Evolutionary conservation across 2,329 filamentous ascomycete species (phyloP).

Genomic region (Botrytis porri): DNA sequence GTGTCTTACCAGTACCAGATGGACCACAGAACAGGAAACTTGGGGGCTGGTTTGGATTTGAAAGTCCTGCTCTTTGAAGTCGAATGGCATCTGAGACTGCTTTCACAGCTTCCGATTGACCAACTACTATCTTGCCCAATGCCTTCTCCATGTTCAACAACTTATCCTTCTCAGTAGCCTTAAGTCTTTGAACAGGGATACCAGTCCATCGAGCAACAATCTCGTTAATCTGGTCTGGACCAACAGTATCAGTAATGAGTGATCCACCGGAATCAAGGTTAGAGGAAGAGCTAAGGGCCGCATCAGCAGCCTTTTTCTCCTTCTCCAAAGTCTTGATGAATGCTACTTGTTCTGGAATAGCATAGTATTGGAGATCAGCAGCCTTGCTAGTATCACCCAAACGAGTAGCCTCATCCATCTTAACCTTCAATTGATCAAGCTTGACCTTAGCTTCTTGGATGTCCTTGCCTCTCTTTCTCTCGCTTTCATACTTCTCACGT

Average conservation of each 20-base stretch:
- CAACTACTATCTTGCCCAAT: slow-evolving; percentile 80
- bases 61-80: slow-evolving; percentile 87
- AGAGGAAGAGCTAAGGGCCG: slow-evolving; percentile 54
- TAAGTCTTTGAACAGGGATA: slow-evolving; percentile 90
- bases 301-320: slow-evolving; percentile 77
- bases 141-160: slow-evolving; percentile 94
- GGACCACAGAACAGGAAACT: slow-evolving; percentile 99
- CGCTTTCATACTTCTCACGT: slow-evolving; percentile 91
- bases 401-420: slow-evolving; percentile 89
- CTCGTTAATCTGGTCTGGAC: slow-evolving; percentile 97
- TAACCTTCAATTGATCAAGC: slow-evolving; percentile 85
- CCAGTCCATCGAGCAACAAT: slow-evolving; percentile 98
- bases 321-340: slow-evolving; percentile 78
- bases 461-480: slow-evolving; percentile 85
- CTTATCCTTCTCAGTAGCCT: slow-evolving; percentile 96
- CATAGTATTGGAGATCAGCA: slow-evolving; percentile 94
- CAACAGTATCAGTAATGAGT: slow-evolving; percentile 89
- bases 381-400: slow-evolving; percentile 80
- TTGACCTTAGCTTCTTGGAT: slow-evolving; percentile 95
- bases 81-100: slow-evolving; percentile 96
- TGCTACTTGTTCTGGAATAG: slow-evolving; percentile 85
- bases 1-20: slow-evolving; percentile 95
- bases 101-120: slow-evolving; percentile 88
- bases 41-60: slow-evolving; percentile 93
- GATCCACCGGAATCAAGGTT: slow-evolving; percentile 61